phyloP scores from a whole-genome alignment of 495 filamentous ascomycete species.

The Aspergillus baeticus region DNA sequence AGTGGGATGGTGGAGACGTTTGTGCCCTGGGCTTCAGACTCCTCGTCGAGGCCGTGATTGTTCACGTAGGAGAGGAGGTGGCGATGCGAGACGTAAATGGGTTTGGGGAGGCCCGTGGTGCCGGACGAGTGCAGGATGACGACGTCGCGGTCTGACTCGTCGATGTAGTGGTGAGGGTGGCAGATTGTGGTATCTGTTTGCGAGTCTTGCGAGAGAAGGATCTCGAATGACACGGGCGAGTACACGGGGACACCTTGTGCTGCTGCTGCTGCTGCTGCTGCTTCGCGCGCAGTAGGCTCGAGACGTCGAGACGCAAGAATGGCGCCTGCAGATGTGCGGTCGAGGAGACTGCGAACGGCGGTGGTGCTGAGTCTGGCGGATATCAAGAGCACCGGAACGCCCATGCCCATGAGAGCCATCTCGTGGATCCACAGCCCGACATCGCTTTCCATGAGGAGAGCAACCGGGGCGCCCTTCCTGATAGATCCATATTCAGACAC shows the following conservation, averaged over 20 bases:
- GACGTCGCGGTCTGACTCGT: constrained; percentile 27
- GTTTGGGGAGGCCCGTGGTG: constrained; percentile 49
- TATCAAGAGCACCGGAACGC: constrained; percentile 29
- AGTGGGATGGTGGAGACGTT: constrained; percentile 46
- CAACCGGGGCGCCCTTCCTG: constrained; percentile 23
- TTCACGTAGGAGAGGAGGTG: constrained; percentile 38
- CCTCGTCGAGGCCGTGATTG: constrained; percentile 30
- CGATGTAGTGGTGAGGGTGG: neutral
- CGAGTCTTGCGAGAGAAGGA: neutral
- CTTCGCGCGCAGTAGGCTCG: constrained; percentile 1
- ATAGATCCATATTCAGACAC: neutral
- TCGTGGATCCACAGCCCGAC: constrained; percentile 29
- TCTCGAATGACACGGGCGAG: neutral
- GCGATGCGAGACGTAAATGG: constrained; percentile 41
- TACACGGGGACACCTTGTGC: neutral
- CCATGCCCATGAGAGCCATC: constrained; percentile 26
- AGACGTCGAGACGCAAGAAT: constrained; percentile 24
- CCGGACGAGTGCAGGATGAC: constrained; percentile 49
- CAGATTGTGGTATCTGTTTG: neutral
- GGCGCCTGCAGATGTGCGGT: constrained; percentile 17
- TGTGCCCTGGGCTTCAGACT: constrained; percentile 25
- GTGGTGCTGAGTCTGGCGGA: constrained; percentile 29
- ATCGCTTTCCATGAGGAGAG: constrained; percentile 33
- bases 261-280: no score
- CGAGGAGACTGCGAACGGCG: constrained; percentile 25